Conservation (phyloP, 2,329 filamentous ascomycete genomes). For the Alternaria sp. region DNA sequence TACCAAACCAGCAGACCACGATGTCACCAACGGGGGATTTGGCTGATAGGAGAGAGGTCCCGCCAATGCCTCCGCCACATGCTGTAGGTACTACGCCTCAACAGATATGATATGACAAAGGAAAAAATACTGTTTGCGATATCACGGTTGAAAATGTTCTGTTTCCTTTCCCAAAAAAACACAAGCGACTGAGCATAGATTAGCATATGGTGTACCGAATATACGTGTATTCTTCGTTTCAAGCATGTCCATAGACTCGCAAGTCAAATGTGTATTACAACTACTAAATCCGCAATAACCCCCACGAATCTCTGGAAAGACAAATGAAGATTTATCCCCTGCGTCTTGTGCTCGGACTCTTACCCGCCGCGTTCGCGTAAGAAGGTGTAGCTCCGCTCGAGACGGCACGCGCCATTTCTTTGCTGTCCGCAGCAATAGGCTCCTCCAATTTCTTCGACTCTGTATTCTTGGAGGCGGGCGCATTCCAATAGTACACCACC, state of each 20-base stretch:
- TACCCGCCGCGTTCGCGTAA: constrained; percentile 53
- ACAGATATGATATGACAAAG: constrained; percentile 30
- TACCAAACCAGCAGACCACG: constrained; percentile 18
- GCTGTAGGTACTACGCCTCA: constrained; percentile 42
- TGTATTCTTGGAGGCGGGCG: constrained; percentile 41
- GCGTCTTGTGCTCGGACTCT: constrained; percentile 65
- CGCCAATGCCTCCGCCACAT: constrained; percentile 42
- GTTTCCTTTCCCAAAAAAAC: neutral
- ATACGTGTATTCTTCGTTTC: constrained; percentile 4
- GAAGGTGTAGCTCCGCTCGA: constrained; percentile 47
- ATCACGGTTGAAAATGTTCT: constrained; percentile 1
- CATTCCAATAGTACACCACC: constrained; percentile 98
- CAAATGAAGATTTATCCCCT: constrained; percentile 54
- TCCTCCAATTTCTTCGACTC: constrained; percentile 52
- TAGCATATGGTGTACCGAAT: constrained; percentile 4
- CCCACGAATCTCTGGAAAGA: neutral
- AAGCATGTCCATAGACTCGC: neutral
- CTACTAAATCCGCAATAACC: neutral
- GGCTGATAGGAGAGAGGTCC: constrained; percentile 36
- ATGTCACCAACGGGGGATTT: constrained; percentile 43
- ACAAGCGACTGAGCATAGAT: neutral
- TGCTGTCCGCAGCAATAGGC: constrained; percentile 46
- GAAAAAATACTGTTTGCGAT: neutral
- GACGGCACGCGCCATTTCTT: constrained; percentile 43
- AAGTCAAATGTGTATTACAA: constrained; percentile 6